Evolutionary conservation across 306 rosid species (phyloP).

Genomic region (Trichosanthes cucumerina): DNA sequence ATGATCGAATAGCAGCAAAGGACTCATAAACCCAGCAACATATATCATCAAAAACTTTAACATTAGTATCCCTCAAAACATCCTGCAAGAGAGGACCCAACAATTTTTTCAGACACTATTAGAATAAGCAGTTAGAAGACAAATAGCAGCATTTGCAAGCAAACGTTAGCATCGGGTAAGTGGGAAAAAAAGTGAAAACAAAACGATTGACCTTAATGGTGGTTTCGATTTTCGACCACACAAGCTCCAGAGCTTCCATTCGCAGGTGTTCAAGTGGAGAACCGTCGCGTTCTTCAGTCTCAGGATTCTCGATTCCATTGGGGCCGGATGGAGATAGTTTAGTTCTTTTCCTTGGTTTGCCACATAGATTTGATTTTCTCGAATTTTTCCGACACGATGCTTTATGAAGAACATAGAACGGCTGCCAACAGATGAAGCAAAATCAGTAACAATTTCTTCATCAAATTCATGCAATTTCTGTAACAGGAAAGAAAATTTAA

Average conservation of each 20-base stretch:
- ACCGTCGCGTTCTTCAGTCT: slow-evolving; percentile 24
- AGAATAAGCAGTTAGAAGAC: background rate
- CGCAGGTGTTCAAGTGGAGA: slow-evolving; percentile 23
- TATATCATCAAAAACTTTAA: slow-evolving; percentile 46
- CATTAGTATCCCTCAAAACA: slow-evolving; percentile 49
- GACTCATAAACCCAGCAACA: slow-evolving; percentile 54
- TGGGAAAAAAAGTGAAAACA: background rate
- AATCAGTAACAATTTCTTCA: background rate
- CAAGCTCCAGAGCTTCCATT: slow-evolving; percentile 37
- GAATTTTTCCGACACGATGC: slow-evolving; percentile 32
- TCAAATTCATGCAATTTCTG: background rate
- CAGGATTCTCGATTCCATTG: slow-evolving; percentile 22
- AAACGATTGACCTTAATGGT: slow-evolving; percentile 44
- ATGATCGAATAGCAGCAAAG: slow-evolving; percentile 35
- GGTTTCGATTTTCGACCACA: slow-evolving; percentile 66
- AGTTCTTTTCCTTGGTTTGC: slow-evolving; percentile 34
- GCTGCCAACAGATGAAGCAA: slow-evolving; percentile 24
- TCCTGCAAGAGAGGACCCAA: slow-evolving; percentile 22
- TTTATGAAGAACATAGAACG: slow-evolving; percentile 67
- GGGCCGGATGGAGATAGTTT: slow-evolving; percentile 31
- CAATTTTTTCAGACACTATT: background rate
- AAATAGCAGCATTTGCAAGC: background rate
- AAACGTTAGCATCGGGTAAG: background rate
- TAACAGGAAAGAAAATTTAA: background rate
- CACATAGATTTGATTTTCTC: slow-evolving; percentile 24